A percentile compares a stretch with the other conserved stretches of the same genome.
Conservation (phyloP, 2,329 filamentous ascomycete species). For the Aspergillus sp. region DNA sequence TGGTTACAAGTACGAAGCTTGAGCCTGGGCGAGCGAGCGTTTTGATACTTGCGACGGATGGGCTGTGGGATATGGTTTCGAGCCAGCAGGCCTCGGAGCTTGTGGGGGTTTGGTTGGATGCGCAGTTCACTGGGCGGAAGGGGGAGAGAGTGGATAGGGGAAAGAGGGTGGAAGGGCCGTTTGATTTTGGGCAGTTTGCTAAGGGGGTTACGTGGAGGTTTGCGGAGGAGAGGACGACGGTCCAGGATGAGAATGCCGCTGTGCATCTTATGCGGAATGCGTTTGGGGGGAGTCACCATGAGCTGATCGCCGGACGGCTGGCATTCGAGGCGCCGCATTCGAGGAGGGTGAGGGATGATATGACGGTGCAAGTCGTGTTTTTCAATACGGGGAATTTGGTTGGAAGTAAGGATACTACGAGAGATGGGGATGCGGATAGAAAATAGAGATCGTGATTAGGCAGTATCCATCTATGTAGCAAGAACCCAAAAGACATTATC, state of each 20-base stretch:
- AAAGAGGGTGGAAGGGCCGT: constrained; percentile 30
- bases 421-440: not conserved
- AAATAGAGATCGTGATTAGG: not conserved
- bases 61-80: constrained; percentile 66
- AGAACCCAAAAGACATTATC: too few relatives aligned
- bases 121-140: constrained; percentile 39
- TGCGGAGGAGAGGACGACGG: constrained; percentile 51
- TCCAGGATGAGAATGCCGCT: constrained; percentile 58
- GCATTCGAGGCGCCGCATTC: constrained; percentile 32
- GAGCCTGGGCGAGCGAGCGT: constrained; percentile 54
- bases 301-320: constrained; percentile 37
- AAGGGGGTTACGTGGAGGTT: constrained; percentile 34
- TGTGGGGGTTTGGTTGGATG: constrained; percentile 59
- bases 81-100: constrained; percentile 63
- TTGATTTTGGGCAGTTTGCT: constrained; percentile 29
- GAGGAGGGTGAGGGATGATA: constrained; percentile 54
- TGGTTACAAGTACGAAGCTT: constrained; percentile 62
- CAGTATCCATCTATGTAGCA: too few relatives aligned
- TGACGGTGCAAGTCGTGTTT: constrained; percentile 56
- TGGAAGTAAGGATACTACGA: not conserved
- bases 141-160: too few relatives aligned
- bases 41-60: constrained; percentile 71
- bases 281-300: constrained; percentile 53
- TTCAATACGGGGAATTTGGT: constrained; percentile 16
- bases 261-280: constrained; percentile 59